Percentiles rank a stretch among this genome's conserved stretches.
These are phyloP conservation scores for Suillus placidus DNA, from an alignment of 768 basidiomycete species.

Conservation along the genomic window DNA sequence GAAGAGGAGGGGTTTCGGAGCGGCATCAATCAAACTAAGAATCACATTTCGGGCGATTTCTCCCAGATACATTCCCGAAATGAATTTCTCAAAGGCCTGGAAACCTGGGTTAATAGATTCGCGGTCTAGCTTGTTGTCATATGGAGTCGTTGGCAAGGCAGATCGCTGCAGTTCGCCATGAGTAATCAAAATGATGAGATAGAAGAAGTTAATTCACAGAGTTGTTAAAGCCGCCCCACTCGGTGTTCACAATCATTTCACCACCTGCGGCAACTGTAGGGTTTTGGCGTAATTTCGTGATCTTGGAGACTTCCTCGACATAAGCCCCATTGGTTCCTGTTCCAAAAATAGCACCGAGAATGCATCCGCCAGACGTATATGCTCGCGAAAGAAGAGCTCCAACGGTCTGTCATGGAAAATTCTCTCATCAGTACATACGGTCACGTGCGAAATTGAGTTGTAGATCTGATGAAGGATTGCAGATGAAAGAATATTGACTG, in stretches of 20 bases:
- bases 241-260: slow-evolving; percentile 94
- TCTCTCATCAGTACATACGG: slow-evolving; percentile 15
- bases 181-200: slow-evolving; percentile 9
- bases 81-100: slow-evolving; percentile 97
- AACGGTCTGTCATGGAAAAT: slow-evolving; percentile 66
- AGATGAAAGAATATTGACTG: slow-evolving; percentile 32
- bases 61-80: slow-evolving; percentile 99
- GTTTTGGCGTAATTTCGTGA: slow-evolving; percentile 78
- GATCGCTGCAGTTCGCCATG: slow-evolving; percentile 54
- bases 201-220: slow-evolving; percentile 51
- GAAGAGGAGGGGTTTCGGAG: slow-evolving; percentile 76
- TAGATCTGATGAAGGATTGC: neutral
- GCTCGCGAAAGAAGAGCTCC: slow-evolving; percentile 92
- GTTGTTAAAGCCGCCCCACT: slow-evolving; percentile 99
- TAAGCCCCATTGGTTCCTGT: slow-evolving; percentile 99
- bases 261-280: slow-evolving; percentile 63
- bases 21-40: slow-evolving; percentile 77
- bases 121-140: slow-evolving; percentile 91
- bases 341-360: slow-evolving; percentile 92
- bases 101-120: slow-evolving; percentile 90
- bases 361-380: slow-evolving; percentile 90
- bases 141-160: slow-evolving; percentile 84
- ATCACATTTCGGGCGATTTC: slow-evolving; percentile 89
- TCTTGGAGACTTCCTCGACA: slow-evolving; percentile 83
- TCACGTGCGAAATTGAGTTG: slow-evolving; percentile 12